phyloP scores from a whole-genome alignment of 176 grass and related monocot genomes.

The Carex parvula region DNA sequence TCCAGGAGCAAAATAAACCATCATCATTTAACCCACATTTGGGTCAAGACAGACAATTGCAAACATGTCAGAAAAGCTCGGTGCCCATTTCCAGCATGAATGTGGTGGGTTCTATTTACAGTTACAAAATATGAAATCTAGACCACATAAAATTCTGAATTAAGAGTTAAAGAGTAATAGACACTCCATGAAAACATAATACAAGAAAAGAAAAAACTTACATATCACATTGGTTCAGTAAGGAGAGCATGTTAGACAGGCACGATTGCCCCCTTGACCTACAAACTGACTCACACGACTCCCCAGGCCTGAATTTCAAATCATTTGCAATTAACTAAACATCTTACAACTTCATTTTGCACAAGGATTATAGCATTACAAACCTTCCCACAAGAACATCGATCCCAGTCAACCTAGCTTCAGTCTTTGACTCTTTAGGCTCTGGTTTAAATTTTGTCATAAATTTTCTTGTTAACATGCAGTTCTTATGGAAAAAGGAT shows the following conservation, averaged over 20 bases:
- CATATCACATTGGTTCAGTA: conserved; percentile 77
- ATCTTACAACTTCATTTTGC: conserved; percentile 15
- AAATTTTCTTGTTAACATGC: conserved; percentile 25
- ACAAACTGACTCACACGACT: conserved; percentile 69
- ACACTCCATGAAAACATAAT: background rate
- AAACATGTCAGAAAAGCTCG: background rate
- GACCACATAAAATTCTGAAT: background rate
- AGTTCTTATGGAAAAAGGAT: background rate
- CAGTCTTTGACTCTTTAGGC: conserved; percentile 43
- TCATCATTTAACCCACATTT: conserved; percentile 6
- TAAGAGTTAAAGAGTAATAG: background rate
- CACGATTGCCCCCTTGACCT: conserved; percentile 68
- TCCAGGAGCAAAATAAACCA: background rate
- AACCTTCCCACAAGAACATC: conserved; percentile 78
- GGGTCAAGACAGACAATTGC: background rate
- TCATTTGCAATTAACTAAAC: conserved; percentile 24
- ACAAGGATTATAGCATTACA: conserved; percentile 21
- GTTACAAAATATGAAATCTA: background rate
- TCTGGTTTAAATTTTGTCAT: conserved; percentile 36
- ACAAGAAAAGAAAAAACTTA: conserved; percentile 44
- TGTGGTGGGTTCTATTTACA: background rate
- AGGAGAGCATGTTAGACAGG: conserved; percentile 65
- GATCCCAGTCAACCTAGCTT: conserved; percentile 65
- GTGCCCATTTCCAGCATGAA: background rate
- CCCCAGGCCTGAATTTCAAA: conserved; percentile 55